Percentiles rank a stretch among this genome's conserved stretches.
Evolutionary conservation across 331 rosid species (phyloP).

Genomic region (Phaseolus coccineus): DNA sequence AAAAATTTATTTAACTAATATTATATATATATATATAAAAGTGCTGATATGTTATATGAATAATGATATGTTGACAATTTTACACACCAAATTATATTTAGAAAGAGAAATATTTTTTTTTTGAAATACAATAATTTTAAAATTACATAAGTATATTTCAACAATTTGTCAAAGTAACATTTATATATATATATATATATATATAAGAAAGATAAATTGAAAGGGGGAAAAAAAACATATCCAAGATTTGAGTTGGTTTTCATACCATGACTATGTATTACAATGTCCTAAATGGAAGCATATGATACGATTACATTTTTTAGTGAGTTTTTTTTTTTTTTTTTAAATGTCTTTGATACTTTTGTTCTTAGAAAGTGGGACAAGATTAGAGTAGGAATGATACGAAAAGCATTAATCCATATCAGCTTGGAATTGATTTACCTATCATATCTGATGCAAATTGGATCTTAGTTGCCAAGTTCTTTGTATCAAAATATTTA

Average conservation of each 20-base stretch:
- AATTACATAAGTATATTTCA: no score
- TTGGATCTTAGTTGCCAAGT: conserved; percentile 39
- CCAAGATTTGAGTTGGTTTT: conserved; percentile 30
- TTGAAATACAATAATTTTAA: no score
- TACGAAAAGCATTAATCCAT: background rate
- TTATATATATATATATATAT: background rate
- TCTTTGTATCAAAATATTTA: conserved; percentile 36
- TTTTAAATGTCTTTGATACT: background rate
- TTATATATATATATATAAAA: no score
- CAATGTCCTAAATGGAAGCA: background rate
- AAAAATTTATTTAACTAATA: no score
- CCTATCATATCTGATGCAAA: conserved; percentile 26
- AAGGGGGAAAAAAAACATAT: conserved; percentile 20
- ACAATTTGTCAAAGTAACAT: no score
- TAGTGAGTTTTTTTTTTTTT: background rate
- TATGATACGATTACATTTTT: background rate
- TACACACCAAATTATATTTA: no score
- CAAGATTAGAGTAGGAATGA: conserved; percentile 11
- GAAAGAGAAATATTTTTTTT: no score
- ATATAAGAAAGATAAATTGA: background rate
- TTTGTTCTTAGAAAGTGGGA: conserved; percentile 8
- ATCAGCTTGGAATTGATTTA: conserved; percentile 25
- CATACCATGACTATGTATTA: background rate
- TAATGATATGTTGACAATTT: no score
- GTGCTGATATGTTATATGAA: no score